These are phyloP conservation scores for Schizosaccharomyces versatilis DNA, from an alignment of 1,139 yeast species.

Conservation along the genomic window DNA sequence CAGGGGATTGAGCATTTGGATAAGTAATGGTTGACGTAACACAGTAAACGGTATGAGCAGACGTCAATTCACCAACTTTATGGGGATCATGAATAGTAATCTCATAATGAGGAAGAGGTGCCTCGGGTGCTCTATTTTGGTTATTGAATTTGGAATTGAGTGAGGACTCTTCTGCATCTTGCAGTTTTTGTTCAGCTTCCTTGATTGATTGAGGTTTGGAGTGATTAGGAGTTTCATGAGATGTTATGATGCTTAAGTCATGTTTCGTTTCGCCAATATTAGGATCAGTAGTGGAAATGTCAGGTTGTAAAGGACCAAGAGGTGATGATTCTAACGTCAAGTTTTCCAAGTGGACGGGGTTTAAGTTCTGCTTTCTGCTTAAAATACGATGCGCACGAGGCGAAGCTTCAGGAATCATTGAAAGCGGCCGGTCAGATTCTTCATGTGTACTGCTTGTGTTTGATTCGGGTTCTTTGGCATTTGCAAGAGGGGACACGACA, in stretches of 20 bases:
- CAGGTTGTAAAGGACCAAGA: background rate
- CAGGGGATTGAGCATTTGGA: background rate
- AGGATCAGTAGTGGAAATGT: background rate
- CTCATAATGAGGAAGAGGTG: background rate
- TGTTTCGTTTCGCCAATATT: too few species aligned
- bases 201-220: too few species aligned
- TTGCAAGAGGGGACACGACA: background rate
- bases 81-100: constrained; percentile 35
- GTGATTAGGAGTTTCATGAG: too few species aligned
- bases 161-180: too few species aligned
- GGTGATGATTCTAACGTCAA: background rate
- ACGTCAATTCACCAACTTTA: constrained; percentile 74
- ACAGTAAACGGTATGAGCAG: constrained; percentile 72
- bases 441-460: too few species aligned
- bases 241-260: too few species aligned
- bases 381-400: background rate
- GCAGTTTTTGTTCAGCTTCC: too few species aligned
- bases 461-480: too few species aligned
- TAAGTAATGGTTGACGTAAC: constrained; percentile 35
- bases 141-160: too few species aligned
- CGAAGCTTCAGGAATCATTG: background rate
- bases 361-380: background rate
- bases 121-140: too few species aligned
- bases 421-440: too few species aligned
- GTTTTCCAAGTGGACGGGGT: background rate